phyloP scores from a whole-genome alignment of 768 basidiomycete genomes.

The Podaxis sp. region DNA sequence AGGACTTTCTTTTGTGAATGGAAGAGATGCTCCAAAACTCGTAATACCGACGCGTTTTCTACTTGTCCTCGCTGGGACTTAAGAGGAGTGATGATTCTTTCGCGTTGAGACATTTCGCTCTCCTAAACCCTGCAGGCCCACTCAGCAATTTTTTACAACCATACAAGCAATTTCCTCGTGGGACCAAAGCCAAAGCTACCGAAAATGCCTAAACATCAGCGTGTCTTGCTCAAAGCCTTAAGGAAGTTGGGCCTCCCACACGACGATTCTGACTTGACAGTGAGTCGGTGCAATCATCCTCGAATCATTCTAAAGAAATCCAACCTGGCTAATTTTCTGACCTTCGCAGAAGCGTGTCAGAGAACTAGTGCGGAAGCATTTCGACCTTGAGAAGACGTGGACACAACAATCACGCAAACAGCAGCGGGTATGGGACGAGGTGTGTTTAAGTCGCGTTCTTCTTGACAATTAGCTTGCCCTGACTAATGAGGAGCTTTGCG shows the following conservation, averaged over 20 bases:
- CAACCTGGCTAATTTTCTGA: not conserved
- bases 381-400: not conserved
- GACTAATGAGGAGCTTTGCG: not conserved
- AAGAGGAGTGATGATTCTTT: no score
- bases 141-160: no score
- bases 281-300: not conserved
- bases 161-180: not conserved
- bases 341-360: not conserved
- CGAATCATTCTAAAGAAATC: not conserved
- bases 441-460: not conserved
- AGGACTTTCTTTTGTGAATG: no score
- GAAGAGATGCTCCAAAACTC: no score
- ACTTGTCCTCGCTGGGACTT: no score
- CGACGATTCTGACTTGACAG: not conserved
- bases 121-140: no score
- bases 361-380: not conserved
- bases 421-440: slow-evolving; percentile 1
- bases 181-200: no score
- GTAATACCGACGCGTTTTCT: no score
- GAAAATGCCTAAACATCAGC: not conserved
- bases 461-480: not conserved
- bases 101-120: no score
- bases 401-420: not conserved
- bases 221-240: not conserved
- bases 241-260: not conserved